Base-by-base conservation (phyloP, 2,329 filamentous ascomycete genomes). In the Neofusicoccum cordaticola region DNA sequence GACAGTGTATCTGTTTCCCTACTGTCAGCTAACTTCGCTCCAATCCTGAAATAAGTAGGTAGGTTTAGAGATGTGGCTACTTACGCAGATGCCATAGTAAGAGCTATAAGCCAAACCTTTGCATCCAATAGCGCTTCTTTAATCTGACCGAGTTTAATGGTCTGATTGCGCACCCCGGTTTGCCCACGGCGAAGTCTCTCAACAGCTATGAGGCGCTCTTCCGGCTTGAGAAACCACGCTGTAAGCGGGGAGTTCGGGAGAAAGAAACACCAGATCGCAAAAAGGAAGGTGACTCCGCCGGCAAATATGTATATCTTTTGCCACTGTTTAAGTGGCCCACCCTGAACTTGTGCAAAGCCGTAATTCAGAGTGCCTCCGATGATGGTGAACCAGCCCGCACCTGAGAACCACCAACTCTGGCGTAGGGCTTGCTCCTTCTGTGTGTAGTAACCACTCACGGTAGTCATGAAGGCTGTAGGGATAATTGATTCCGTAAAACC, bases 11-110 rank as follows among this genome's bases (percentile, higher is more conserved):
- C 35, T 39, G 12, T 9, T 12, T 2, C 8, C 12, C 1, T 39
- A 8, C 2, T 12, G 35, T 39, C 35, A 39, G 35, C 35, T 2
- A 9, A 39, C 12, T 39, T 39, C 1, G 8, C 12, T 7, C 8
- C 8, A 39, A 7, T 2, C 12, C 2, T 39, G 35, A 12, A 39
- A 39, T 22, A 39, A 5, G 35, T 5, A 39, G 35, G 35, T 2
- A 2, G 22, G 2, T 22, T 22, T 22, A 22, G 22, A 22, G 22
- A 22, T 22, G 22, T 22, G 2, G 22, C 2, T 22, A 39, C 35
- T 39, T 39, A 82, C 67, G 87, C 88, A 0, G 86, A 85, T 0
- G 85, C 86, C 87, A 90, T 90, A 82, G 89, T 90, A 22, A 90
- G 69, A 6, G 82, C 82, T 2, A 90, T 77, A 1, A 90, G 80